Base-by-base conservation (phyloP, 176 grass and related monocot species). In the Carex cristatella region DNA sequence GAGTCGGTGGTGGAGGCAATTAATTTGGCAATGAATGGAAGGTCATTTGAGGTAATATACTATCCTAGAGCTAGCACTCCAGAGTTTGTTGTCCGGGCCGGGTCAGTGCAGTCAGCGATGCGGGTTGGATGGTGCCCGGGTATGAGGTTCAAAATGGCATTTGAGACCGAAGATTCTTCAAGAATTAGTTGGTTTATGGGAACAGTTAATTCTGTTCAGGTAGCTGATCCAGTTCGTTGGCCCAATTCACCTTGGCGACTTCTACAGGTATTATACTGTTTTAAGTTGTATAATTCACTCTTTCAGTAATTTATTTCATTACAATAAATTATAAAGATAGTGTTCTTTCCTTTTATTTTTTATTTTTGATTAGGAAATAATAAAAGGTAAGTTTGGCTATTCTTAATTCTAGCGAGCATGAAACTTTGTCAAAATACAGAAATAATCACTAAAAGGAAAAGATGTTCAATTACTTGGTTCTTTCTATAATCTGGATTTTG, bases 111-210 rank as follows among this genome's bases (percentile, higher is more conserved):
- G 68, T 79, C 89, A 7, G 88, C 92, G 18, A 83, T 93, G 89
- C 81, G 89, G 51, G 86, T 90, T 27, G 86, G 81, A 30, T 98
- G 95, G 95, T 87, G 84, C 51, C 85, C 88, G 0, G 91, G 92
- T 40, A 91, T 90, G 91, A 88, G 95, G 30, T 98, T 98, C 82
- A 98, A 94, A 84, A 98, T 98, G 95, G 89, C 95, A 53, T 98
- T 98, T 86, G 95, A 98, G 84, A 94, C 95, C 4, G 92, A 94
- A 88, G 95, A 98, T 81, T 86, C 86, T 32, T 94, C 92, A n/a
- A 80, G 95, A 88, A 94, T 98, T 80, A 98, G 95, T 86, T 98
- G 95, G 95, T 94, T 98, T 89, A 92, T 93, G 95, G 95, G 95
- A 64, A 90, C 89, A 55, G 33, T 98, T 68, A 87, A 93, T 83